Percentiles rank a stretch among this genome's conserved stretches.
These are phyloP conservation scores for Amborella trichopoda DNA, from an alignment of 164 flowering plant species.

Conservation along the genomic window DNA sequence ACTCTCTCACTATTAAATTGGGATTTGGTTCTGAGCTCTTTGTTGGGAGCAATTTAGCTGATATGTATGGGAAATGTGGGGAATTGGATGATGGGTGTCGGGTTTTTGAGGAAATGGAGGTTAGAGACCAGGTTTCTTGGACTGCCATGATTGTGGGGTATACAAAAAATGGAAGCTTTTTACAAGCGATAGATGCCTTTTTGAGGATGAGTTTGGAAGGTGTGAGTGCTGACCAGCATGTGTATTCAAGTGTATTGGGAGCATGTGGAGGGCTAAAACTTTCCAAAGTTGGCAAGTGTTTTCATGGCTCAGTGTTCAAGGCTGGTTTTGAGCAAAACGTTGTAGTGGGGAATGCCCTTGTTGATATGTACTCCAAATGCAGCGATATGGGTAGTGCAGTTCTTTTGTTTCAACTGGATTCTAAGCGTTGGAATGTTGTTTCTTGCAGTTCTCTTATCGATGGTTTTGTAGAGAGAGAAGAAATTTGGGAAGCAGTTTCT, in stretches of 20 bases:
- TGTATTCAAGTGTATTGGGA: conserved; percentile 23
- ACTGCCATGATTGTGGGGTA: conserved; percentile 49
- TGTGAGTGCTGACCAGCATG: conserved; percentile 21
- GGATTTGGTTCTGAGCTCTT: conserved; percentile 31
- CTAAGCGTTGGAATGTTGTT: conserved; percentile 24
- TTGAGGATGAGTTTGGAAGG: conserved; percentile 25
- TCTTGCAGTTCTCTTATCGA: conserved; percentile 40
- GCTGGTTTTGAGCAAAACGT: conserved; percentile 21
- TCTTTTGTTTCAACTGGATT: conserved; percentile 17
- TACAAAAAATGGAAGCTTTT: conserved; percentile 29
- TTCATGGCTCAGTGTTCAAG: conserved; percentile 33
- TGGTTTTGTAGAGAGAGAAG: conserved; percentile 30
- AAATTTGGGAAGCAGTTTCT: conserved; percentile 23
- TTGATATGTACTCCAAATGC: conserved; percentile 37
- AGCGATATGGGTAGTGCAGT: conserved; percentile 37
- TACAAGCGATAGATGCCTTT: conserved; percentile 30
- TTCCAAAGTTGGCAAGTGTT: conserved; percentile 20
- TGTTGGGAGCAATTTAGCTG: conserved; percentile 37
- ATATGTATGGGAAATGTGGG: conserved; percentile 43
- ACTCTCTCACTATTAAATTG: conserved; percentile 28
- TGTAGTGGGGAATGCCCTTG: conserved; percentile 35
- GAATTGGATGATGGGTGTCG: conserved; percentile 23
- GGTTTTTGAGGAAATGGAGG: conserved; percentile 35
- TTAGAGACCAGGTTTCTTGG: conserved; percentile 47
- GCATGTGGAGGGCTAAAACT: conserved; percentile 31